Conservation (phyloP, 1,284 basidiomycete species). For the Pseudozyma sp. region DNA sequence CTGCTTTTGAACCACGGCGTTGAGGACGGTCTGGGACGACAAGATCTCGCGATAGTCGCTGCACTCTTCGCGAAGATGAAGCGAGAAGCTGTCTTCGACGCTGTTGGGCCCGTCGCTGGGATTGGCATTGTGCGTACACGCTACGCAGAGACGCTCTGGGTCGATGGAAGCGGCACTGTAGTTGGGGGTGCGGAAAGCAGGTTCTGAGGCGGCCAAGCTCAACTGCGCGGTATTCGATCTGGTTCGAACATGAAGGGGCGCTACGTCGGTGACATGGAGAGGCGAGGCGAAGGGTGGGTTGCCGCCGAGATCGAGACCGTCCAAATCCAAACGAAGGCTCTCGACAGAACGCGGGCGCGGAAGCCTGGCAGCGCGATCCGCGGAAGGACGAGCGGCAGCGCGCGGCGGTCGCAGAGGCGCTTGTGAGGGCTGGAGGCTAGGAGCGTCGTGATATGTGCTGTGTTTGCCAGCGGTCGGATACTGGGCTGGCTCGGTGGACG, state of each 20-base stretch:
- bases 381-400: background rate
- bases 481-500: background rate
- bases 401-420: background rate
- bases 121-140: slow-evolving; percentile 1
- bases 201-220: background rate
- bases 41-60: slow-evolving; percentile 57
- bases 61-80: slow-evolving; percentile 58
- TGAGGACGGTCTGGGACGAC: slow-evolving; percentile 42
- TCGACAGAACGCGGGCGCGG: slow-evolving; percentile 38
- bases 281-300: slow-evolving; percentile 8
- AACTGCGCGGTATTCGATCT: slow-evolving; percentile 21
- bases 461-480: background rate
- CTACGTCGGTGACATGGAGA: background rate
- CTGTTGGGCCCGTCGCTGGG: slow-evolving; percentile 8
- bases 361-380: slow-evolving; percentile 3
- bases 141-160: slow-evolving; percentile 9
- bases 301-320: slow-evolving; percentile 59
- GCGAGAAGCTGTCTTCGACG: slow-evolving; percentile 55
- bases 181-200: background rate
- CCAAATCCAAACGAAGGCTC: slow-evolving; percentile 51
- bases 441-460: background rate
- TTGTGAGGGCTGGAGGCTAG: background rate
- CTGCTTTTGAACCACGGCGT: slow-evolving; percentile 26
- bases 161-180: slow-evolving; percentile 10
- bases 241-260: slow-evolving; percentile 19